These are phyloP conservation scores for Saccharomyces hybrid DNA, from an alignment of 1,139 yeast species.

Conservation along the genomic window DNA sequence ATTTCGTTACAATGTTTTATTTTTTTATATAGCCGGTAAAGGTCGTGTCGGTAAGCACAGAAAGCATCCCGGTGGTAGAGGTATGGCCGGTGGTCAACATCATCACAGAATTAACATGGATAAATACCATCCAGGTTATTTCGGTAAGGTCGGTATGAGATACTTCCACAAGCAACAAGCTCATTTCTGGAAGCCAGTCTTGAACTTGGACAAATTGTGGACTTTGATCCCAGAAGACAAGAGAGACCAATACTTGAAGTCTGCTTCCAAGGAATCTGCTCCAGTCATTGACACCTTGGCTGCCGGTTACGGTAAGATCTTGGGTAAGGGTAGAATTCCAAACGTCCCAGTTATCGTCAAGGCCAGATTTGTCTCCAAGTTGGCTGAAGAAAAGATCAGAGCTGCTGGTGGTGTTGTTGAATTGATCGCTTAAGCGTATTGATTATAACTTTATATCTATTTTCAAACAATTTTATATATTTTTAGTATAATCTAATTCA, in stretches of 20 bases:
- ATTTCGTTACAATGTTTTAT: conserved; percentile 6
- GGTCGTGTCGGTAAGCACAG: conserved; percentile 99
- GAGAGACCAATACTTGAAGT: conserved; percentile 89
- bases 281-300: conserved; percentile 99
- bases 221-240: conserved; percentile 88
- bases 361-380: conserved; percentile 98
- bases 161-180: conserved; percentile 95
- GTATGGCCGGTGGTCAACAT: conserved; percentile 99
- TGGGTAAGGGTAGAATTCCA: conserved; percentile 99
- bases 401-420: conserved; percentile 99
- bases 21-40: conserved; percentile 77
- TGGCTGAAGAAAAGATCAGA: conserved; percentile 99
- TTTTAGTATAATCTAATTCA: background rate
- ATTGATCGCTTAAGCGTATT: conserved; percentile 75
- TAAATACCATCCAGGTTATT: conserved; percentile 99
- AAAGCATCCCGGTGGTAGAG: conserved; percentile 99
- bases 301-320: conserved; percentile 99
- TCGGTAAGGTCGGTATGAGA: conserved; percentile 99
- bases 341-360: conserved; percentile 96
- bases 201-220: conserved; percentile 99
- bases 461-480: conserved; percentile 3
- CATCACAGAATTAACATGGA: conserved; percentile 99
- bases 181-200: conserved; percentile 97
- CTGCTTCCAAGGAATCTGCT: conserved; percentile 83
- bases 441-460: conserved; percentile 3